These are phyloP conservation scores for Pulchroboletus neoregius DNA, from an alignment of 1,284 basidiomycete species.

Conservation along the genomic window DNA sequence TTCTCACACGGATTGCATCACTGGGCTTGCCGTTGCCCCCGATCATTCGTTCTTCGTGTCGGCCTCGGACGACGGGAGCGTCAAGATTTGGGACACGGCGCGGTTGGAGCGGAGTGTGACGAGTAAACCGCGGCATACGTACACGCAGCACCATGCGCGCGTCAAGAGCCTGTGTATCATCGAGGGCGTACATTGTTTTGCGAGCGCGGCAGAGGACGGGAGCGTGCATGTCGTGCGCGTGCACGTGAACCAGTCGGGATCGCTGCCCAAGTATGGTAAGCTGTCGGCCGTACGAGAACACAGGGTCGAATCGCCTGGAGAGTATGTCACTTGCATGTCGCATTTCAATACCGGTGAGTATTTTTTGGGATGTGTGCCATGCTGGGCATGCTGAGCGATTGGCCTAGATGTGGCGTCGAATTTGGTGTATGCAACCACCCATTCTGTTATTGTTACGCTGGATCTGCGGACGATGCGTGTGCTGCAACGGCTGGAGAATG, in stretches of 20 bases:
- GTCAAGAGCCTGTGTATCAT: slow-evolving; percentile 80
- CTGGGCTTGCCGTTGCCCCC: slow-evolving; percentile 81
- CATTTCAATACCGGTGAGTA: slow-evolving; percentile 70
- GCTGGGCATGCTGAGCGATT: slow-evolving; percentile 4
- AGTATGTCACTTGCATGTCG: slow-evolving; percentile 74
- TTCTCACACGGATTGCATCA: slow-evolving; percentile 79
- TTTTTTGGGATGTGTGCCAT: not conserved
- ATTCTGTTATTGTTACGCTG: slow-evolving; percentile 72
- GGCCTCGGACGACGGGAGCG: slow-evolving; percentile 78
- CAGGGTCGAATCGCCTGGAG: slow-evolving; percentile 61
- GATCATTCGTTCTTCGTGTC: slow-evolving; percentile 95
- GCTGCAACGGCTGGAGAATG: slow-evolving; percentile 75
- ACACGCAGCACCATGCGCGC: slow-evolving; percentile 73
- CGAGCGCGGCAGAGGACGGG: slow-evolving; percentile 83
- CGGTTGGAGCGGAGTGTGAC: slow-evolving; percentile 77
- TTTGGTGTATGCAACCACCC: slow-evolving; percentile 82
- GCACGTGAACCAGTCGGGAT: slow-evolving; percentile 58
- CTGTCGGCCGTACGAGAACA: slow-evolving; percentile 76
- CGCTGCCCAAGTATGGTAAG: slow-evolving; percentile 74
- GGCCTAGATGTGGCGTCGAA: slow-evolving; percentile 61
- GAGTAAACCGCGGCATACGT: slow-evolving; percentile 69
- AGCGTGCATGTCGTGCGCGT: slow-evolving; percentile 82
- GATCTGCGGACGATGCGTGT: slow-evolving; percentile 85
- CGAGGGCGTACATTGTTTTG: slow-evolving; percentile 84
- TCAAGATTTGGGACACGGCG: slow-evolving; percentile 83